Evolutionary conservation across 225 moss, liverwort and hornwort genomes (phyloP).

Genomic region (Straminergon stramineum): DNA sequence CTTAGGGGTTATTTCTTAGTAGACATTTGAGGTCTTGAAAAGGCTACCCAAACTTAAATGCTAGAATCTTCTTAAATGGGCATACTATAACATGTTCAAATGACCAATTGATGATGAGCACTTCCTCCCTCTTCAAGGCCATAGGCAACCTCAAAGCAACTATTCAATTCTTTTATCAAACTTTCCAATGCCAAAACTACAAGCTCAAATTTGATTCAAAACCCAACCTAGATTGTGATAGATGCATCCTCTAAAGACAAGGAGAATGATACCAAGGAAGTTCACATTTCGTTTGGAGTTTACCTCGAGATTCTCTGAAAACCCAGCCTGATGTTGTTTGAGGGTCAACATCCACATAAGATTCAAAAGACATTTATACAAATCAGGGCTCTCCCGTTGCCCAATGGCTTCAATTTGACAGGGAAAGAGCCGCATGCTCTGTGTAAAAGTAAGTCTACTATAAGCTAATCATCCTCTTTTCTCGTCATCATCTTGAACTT

Average conservation of each 20-base stretch:
- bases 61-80: background rate
- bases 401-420: conserved; percentile 10
- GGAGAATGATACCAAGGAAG: background rate
- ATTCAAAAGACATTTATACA: background rate
- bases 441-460: background rate
- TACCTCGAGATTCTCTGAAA: background rate
- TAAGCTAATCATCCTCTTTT: conserved; percentile 2
- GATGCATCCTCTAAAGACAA: background rate
- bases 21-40: background rate
- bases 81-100: background rate
- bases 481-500: conserved; percentile 34
- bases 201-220: background rate
- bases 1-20: background rate
- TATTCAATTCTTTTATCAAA: background rate
- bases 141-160: background rate
- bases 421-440: conserved; percentile 6
- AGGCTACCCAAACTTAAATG: background rate
- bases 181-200: background rate
- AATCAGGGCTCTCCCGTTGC: conserved; percentile 3
- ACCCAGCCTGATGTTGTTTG: background rate
- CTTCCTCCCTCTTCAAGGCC: background rate
- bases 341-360: background rate
- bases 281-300: background rate
- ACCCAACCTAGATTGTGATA: background rate
- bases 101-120: background rate